Evolutionary conservation across 2,329 filamentous ascomycete species (phyloP), one percentile per base, ranked within the genome.

Genomic region (Trichothecium roseum): DNA sequence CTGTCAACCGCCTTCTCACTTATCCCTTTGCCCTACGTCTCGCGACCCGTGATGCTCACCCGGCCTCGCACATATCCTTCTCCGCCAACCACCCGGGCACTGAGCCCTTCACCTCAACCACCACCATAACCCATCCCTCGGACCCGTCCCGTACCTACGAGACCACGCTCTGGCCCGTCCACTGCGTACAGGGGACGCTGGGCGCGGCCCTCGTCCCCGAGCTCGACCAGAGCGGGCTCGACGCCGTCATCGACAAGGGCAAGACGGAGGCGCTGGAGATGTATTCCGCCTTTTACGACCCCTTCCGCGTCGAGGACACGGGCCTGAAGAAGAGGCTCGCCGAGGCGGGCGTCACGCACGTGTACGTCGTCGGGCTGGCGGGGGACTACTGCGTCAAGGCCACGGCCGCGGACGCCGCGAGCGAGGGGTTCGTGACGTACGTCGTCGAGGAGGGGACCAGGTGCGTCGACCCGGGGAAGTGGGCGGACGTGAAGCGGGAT

Each of bases 41-140:
- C 45, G 86, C 85, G 30, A 94, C 89, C n/a, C 81, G 86, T 54
- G 91, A 98, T 72, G 93, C 77, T 68, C 91, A 98, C 54, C 91
- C 91, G 0, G 46, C 50, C 3, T 61, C 81, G 51, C 89, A 96
- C 66, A 69, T 94, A 55, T 95, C 89, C 29, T 98, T 98, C 59
- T 86, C 87, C 10, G 63, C 68, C 18, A 93, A 88, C 59, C 88
- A 96, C 58, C 43, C 59, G 44, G 40, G 72, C 49, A 18, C 82
- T 49, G 56, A 64, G 41, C 76, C 89, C 0, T 94, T 84, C 54
- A 63, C 69, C 24, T 81, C 81, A 28, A 62, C 59, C 22, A 64
- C 76, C 35, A 74, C 64, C 3, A 77, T 95, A 51, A 52, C 53
- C 36, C 84, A 88, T 57, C 83, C 83, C 2, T 45, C 60, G 43